A percentile compares a stretch with the other conserved stretches of the same genome.
These are phyloP conservation scores for Trichoderma semiorbis DNA, from an alignment of 2,329 filamentous ascomycete genomes.

Conservation along the genomic window DNA sequence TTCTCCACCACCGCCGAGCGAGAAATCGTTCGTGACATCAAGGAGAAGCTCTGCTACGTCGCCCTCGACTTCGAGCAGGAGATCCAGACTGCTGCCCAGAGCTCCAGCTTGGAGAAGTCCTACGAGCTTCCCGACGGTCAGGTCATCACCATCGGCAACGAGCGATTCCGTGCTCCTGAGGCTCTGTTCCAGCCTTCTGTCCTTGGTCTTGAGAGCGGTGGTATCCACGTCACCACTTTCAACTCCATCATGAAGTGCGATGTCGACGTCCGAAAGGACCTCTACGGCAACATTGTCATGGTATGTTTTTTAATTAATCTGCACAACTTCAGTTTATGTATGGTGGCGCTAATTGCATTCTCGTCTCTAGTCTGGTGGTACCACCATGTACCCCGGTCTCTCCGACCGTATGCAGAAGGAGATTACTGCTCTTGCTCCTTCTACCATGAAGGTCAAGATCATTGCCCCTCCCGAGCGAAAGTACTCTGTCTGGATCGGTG, in stretches of 20 bases:
- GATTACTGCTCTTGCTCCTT: constrained; percentile 98
- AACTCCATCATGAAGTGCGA: constrained; percentile 99
- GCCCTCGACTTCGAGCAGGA: constrained; percentile 99
- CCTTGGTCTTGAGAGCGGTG: constrained; percentile 95
- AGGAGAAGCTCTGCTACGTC: constrained; percentile 99
- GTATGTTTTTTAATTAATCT: constrained; percentile 60
- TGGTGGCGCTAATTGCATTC: background rate
- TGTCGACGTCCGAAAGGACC: constrained; percentile 99
- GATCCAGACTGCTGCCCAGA: constrained; percentile 99
- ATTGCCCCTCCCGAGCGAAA: constrained; percentile 99
- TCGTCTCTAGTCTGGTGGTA: constrained; percentile 88
- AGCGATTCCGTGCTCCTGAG: constrained; percentile 99
- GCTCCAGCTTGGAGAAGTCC: constrained; percentile 98
- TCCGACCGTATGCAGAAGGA: constrained; percentile 99
- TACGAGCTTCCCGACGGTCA: constrained; percentile 99
- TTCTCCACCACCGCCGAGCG: constrained; percentile 99
- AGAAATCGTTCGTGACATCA: constrained; percentile 99
- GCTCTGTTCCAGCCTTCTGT: constrained; percentile 99
- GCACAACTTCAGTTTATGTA: background rate
- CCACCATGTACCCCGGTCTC: constrained; percentile 99
- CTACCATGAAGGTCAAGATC: constrained; percentile 99
- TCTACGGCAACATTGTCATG: constrained; percentile 99
- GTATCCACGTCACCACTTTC: constrained; percentile 99
- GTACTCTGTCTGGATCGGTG: constrained; percentile 99
- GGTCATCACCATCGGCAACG: constrained; percentile 99